Conservation (phyloP, 768 basidiomycete species). For the Boletus pseudopeckii region DNA sequence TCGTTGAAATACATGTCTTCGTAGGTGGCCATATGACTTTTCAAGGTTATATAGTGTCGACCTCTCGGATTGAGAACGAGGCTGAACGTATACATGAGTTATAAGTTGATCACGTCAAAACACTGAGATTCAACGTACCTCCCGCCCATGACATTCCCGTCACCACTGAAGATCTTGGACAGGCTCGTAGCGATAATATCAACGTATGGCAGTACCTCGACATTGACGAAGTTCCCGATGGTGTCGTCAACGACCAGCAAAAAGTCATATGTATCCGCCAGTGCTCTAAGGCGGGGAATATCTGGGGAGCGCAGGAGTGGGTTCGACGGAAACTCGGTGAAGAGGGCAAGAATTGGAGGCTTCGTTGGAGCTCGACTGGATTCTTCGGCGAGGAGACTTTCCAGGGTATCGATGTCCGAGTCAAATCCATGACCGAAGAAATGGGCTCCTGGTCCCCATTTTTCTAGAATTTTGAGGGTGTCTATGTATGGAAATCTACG, state of each 20-base stretch:
- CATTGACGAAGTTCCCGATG: conserved; percentile 91
- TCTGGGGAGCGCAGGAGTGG: conserved; percentile 87
- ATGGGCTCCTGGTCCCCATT: conserved; percentile 94
- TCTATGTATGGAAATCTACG: conserved; percentile 91
- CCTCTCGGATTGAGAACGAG: conserved; percentile 82
- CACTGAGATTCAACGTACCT: conserved; percentile 52
- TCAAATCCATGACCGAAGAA: conserved; percentile 83
- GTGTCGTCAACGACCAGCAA: conserved; percentile 91
- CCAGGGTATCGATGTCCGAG: conserved; percentile 70
- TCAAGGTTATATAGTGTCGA: conserved; percentile 65
- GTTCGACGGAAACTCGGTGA: conserved; percentile 95
- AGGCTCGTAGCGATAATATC: conserved; percentile 91
- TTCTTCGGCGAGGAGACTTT: conserved; percentile 53
- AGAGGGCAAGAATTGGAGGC: conserved; percentile 73
- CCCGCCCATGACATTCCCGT: conserved; percentile 96
- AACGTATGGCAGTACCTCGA: conserved; percentile 80
- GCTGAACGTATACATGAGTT: conserved; percentile 38
- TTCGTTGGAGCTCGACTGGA: conserved; percentile 33
- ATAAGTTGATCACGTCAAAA: background rate
- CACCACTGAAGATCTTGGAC: conserved; percentile 93
- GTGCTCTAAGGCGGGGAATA: conserved; percentile 62
- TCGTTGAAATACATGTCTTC: conserved; percentile 88
- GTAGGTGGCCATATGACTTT: conserved; percentile 56
- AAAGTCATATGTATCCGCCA: conserved; percentile 89
- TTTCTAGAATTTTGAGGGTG: conserved; percentile 88